Conservation (phyloP, 2,329 filamentous ascomycete species). For the Westerdykella aurantiaca region DNA sequence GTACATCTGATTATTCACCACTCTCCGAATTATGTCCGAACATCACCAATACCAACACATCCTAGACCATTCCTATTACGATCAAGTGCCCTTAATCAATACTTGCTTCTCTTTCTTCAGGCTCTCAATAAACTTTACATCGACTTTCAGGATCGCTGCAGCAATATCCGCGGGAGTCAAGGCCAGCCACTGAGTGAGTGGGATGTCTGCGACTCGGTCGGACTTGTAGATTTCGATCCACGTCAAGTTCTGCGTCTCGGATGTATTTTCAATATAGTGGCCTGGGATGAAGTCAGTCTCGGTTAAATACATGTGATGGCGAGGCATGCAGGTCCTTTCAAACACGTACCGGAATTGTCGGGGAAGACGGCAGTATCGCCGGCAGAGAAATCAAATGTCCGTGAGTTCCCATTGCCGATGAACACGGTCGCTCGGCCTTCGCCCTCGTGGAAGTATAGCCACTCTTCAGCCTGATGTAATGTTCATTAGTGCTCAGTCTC, state of each 20-base stretch:
- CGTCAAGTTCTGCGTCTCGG: constrained; percentile 56
- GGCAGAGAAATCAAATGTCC: constrained; percentile 26
- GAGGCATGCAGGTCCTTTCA: no score
- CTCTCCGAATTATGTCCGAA: no score
- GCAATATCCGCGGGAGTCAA: constrained; percentile 60
- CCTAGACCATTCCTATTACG: background rate
- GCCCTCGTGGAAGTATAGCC: no score
- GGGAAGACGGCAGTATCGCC: constrained; percentile 66
- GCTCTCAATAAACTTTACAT: constrained; percentile 50
- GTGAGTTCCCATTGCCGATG: no score
- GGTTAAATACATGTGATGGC: background rate
- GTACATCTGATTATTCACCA: no score
- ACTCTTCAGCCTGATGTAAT: no score
- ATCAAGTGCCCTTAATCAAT: constrained; percentile 34
- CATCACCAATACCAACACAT: no score
- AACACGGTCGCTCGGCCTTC: no score
- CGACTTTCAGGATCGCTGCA: constrained; percentile 55
- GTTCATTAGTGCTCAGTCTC: no score
- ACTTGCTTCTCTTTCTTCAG: constrained; percentile 62
- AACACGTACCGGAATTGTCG: constrained; percentile 54
- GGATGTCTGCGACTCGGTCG: constrained; percentile 61
- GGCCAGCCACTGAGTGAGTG: constrained; percentile 63
- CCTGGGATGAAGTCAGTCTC: constrained; percentile 24
- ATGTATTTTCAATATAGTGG: constrained; percentile 66
- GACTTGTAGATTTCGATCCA: constrained; percentile 67